These are phyloP conservation scores for Apiotrichum gamsii DNA, from an alignment of 1,284 basidiomycete genomes.

Conservation along the genomic window DNA sequence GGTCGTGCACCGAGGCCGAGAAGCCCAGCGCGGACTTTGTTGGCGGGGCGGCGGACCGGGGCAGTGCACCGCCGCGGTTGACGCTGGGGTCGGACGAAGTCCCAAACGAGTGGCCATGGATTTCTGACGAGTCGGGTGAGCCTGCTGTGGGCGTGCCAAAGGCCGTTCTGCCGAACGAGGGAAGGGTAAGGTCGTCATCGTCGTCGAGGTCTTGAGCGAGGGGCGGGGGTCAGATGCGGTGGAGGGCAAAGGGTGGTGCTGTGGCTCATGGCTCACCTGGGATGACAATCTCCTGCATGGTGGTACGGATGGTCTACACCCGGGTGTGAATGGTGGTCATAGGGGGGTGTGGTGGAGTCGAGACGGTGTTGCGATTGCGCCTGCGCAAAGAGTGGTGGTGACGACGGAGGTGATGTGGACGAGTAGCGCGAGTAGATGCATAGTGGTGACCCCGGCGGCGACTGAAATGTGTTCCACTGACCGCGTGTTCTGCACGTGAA, in stretches of 20 bases:
- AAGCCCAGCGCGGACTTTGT: neutral
- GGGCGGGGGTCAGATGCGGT: neutral
- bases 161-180: conserved; percentile 27
- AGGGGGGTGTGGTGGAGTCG: neutral
- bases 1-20: conserved; percentile 13
- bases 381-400: no score
- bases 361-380: no score
- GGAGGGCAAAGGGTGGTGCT: no score
- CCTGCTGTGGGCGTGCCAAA: conserved; percentile 23
- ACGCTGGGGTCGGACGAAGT: neutral
- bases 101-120: conserved; percentile 1
- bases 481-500: no score
- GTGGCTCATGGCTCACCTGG: conserved; percentile 31
- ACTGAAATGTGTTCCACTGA: no score
- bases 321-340: neutral
- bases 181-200: conserved; percentile 36
- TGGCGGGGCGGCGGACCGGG: neutral
- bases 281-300: conserved; percentile 40
- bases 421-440: no score
- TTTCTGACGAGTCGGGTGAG: conserved; percentile 26
- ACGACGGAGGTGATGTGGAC: no score
- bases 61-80: neutral
- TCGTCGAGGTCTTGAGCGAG: conserved; percentile 37
- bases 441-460: no score
- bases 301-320: neutral